Conservation (phyloP, 768 basidiomycete genomes). For the Tephrocybe rancida region DNA sequence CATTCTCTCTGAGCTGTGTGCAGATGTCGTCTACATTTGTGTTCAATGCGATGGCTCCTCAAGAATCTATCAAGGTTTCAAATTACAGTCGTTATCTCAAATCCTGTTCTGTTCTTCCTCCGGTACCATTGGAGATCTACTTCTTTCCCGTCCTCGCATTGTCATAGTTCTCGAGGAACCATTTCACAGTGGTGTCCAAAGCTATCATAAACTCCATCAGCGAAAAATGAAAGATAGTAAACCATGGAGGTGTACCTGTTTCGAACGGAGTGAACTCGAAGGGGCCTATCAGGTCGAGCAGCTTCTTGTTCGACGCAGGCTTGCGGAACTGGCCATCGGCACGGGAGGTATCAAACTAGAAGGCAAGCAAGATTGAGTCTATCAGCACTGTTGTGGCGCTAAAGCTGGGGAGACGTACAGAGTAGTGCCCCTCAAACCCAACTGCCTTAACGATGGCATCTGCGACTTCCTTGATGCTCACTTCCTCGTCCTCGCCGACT, state of each 20-base stretch:
- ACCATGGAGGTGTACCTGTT: slow-evolving; percentile 58
- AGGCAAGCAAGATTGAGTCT: neutral
- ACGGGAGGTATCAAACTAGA: slow-evolving; percentile 83
- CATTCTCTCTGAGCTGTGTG: no score
- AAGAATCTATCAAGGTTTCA: no score
- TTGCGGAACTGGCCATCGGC: slow-evolving; percentile 97
- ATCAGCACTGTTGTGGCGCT: neutral
- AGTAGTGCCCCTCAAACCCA: slow-evolving; percentile 76
- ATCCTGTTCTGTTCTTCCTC: no score
- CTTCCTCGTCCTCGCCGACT: slow-evolving; percentile 94
- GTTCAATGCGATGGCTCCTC: no score
- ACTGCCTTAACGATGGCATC: slow-evolving; percentile 89
- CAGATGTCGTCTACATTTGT: no score
- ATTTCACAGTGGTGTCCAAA: slow-evolving; percentile 74
- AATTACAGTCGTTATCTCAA: no score
- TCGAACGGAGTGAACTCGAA: slow-evolving; percentile 95
- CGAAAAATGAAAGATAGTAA: slow-evolving; percentile 12
- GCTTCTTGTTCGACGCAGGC: slow-evolving; percentile 91
- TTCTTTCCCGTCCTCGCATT: slow-evolving; percentile 61
- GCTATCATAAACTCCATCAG: slow-evolving; percentile 42
- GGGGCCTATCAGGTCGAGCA: slow-evolving; percentile 71
- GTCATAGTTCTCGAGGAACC: slow-evolving; percentile 86
- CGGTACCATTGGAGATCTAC: slow-evolving; percentile 12
- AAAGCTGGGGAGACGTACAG: slow-evolving; percentile 41
- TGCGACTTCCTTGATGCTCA: slow-evolving; percentile 88